phyloP scores from a whole-genome alignment of 2,329 filamentous ascomycete genomes.

The Bipolaris victoriae region DNA sequence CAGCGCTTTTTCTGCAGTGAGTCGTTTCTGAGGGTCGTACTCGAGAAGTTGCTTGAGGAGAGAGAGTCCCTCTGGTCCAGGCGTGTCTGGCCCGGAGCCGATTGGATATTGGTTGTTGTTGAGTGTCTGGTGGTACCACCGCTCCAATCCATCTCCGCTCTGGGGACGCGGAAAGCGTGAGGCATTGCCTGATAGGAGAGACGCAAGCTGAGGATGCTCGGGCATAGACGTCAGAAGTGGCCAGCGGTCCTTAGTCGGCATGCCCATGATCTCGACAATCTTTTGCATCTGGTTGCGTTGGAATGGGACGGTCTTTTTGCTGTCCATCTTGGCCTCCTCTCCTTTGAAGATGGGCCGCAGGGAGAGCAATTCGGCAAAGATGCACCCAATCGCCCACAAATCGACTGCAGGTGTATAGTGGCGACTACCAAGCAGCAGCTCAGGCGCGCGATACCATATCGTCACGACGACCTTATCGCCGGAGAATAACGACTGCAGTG shows the following conservation, averaged over 20 bases:
- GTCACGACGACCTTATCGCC: constrained; percentile 99
- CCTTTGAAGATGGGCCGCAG: constrained; percentile 96
- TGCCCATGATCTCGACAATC: constrained; percentile 93
- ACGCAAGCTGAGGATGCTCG: constrained; percentile 76
- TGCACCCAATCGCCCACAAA: constrained; percentile 97
- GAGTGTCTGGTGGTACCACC: constrained; percentile 61
- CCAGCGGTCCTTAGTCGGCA: constrained; percentile 89
- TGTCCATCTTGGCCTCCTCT: constrained; percentile 98
- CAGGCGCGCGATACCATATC: constrained; percentile 97
- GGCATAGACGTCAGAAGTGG: constrained; percentile 83
- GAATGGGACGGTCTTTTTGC: constrained; percentile 95
- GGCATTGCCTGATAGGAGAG: constrained; percentile 54
- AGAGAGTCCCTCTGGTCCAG: constrained; percentile 74
- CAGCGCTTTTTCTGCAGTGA: constrained; percentile 88
- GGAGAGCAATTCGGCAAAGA: constrained; percentile 91
- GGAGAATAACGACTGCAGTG: constrained; percentile 85
- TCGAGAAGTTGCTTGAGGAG: constrained; percentile 83
- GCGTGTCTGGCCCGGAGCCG: constrained; percentile 44
- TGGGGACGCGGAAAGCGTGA: constrained; percentile 58
- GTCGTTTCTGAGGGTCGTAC: constrained; percentile 87
- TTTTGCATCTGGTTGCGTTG: constrained; percentile 99
- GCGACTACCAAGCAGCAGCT: constrained; percentile 87
- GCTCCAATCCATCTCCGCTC: constrained; percentile 65
- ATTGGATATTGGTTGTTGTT: constrained; percentile 55
- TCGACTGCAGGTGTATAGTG: constrained; percentile 98